Evolutionary conservation across 169 alveolate species (phyloP).

Genomic region (Eimeria maxima): DNA sequence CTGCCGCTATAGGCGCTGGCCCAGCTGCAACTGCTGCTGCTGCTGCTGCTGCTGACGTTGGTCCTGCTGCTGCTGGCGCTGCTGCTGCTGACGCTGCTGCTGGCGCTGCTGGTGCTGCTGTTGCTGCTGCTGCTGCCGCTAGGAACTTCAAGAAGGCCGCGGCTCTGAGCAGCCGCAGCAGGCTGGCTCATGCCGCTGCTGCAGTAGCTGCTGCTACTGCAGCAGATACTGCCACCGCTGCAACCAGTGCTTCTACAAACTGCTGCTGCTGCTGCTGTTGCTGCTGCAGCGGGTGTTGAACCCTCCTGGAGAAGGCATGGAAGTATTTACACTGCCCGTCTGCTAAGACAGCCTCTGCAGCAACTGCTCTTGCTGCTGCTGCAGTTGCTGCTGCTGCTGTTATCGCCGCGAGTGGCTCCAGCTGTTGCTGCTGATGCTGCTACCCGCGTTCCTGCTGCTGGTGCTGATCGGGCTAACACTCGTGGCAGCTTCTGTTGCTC

Average conservation of each 20-base stretch:
- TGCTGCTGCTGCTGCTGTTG: too few species aligned
- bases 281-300: not conserved
- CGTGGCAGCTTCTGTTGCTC: not conserved
- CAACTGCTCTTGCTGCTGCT: not conserved
- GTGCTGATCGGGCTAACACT: not conserved
- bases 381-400: conserved; percentile 5
- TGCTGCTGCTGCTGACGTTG: not conserved
- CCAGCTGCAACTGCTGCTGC: not conserved
- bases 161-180: not conserved
- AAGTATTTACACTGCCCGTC: not conserved
- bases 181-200: not conserved
- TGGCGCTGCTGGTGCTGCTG: not conserved
- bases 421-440: conserved; percentile 16
- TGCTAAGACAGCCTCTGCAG: not conserved
- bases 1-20: not conserved
- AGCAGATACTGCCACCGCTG: conserved; percentile 17
- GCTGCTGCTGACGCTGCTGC: conserved; percentile 1
- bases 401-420: not conserved
- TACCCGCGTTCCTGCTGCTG: conserved; percentile 14
- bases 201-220: conserved; percentile 16
- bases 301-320: not conserved
- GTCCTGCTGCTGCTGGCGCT: not conserved
- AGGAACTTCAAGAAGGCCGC: not conserved
- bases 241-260: not conserved
- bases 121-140: conserved; percentile 26